Percentiles rank a stretch among this genome's conserved stretches.
Evolutionary conservation across 2,329 filamentous ascomycete genomes (phyloP).

Genomic region (Cordyceps farinosa): DNA sequence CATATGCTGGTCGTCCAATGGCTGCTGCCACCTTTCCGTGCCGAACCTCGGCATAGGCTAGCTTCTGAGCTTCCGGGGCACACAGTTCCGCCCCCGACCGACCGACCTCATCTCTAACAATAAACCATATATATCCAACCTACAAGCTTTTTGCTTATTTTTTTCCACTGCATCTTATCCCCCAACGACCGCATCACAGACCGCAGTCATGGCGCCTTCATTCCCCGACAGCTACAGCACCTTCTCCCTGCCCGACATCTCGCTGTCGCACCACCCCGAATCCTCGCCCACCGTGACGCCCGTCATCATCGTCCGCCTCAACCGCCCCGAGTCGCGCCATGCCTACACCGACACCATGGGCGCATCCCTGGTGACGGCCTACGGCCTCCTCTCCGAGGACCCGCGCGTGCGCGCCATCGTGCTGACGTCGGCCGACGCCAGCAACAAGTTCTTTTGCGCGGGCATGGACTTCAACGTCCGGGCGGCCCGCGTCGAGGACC

Average conservation of each 20-base stretch:
- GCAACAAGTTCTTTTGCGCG: conserved; percentile 53
- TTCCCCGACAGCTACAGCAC: conserved; percentile 39
- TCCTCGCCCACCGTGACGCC: conserved; percentile 54
- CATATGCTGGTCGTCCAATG: background rate
- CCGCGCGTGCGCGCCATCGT: conserved; percentile 53
- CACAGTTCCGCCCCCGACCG: background rate
- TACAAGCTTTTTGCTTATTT: background rate
- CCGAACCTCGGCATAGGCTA: conserved; percentile 10
- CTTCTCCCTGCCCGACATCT: conserved; percentile 42
- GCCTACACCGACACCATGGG: conserved; percentile 66
- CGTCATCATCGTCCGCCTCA: conserved; percentile 60
- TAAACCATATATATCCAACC: background rate
- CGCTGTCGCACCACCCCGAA: conserved; percentile 46
- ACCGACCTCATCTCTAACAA: background rate
- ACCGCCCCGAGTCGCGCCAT: conserved; percentile 64
- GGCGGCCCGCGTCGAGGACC: conserved; percentile 21
- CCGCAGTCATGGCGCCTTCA: conserved; percentile 23
- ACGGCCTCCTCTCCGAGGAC: conserved; percentile 49
- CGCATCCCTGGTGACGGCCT: conserved; percentile 54
- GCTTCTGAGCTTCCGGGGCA: background rate
- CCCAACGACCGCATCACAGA: background rate
- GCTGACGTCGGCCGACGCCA: conserved; percentile 48
- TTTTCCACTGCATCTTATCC: background rate
- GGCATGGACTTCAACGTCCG: conserved; percentile 51
- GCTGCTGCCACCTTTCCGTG: background rate